Percentiles rank a stretch among this genome's conserved stretches.
These are phyloP conservation scores for Hymenoscyphus infarciens DNA, from an alignment of 2,329 filamentous ascomycete genomes.

Conservation along the genomic window DNA sequence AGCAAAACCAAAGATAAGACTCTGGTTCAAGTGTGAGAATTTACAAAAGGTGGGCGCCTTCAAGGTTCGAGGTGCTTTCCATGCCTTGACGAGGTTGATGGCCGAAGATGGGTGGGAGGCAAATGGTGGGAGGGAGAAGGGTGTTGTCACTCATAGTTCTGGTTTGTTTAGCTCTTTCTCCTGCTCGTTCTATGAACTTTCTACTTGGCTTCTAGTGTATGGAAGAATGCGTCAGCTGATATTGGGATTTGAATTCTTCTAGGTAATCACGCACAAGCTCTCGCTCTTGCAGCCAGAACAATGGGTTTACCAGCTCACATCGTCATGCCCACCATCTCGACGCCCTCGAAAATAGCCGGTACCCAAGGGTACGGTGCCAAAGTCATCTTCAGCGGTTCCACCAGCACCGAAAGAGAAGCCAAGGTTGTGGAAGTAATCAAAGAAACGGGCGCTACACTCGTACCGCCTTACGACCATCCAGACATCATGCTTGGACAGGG, in stretches of 20 bases:
- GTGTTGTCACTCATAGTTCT: constrained; percentile 86
- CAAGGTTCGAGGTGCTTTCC: constrained; percentile 87
- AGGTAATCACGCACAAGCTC: constrained; percentile 95
- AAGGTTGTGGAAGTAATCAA: constrained; percentile 65
- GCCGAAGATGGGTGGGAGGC: constrained; percentile 58
- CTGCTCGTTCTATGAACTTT: not conserved
- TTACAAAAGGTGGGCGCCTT: constrained; percentile 87
- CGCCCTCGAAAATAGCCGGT: constrained; percentile 81
- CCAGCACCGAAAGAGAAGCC: constrained; percentile 75
- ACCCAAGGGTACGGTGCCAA: constrained; percentile 74
- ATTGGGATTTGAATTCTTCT: not conserved
- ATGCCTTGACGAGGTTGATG: constrained; percentile 71
- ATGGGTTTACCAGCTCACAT: constrained; percentile 77
- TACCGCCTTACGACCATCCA: constrained; percentile 90
- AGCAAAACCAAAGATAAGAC: constrained; percentile 61
- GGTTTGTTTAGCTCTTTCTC: constrained; percentile 49
- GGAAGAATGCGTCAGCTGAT: no score
- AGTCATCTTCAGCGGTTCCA: constrained; percentile 79
- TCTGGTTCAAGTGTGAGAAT: constrained; percentile 98
- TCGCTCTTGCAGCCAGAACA: constrained; percentile 76
- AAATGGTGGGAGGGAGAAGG: constrained; percentile 55
- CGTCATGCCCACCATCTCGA: constrained; percentile 85
- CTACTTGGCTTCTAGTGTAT: not conserved
- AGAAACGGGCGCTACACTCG: constrained; percentile 70
- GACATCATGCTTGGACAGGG: constrained; percentile 92